A percentile compares a stretch with the other conserved stretches of the same genome.
Conservation (phyloP, 192 early-diverging fungal species). For the Backusella macrospora region DNA sequence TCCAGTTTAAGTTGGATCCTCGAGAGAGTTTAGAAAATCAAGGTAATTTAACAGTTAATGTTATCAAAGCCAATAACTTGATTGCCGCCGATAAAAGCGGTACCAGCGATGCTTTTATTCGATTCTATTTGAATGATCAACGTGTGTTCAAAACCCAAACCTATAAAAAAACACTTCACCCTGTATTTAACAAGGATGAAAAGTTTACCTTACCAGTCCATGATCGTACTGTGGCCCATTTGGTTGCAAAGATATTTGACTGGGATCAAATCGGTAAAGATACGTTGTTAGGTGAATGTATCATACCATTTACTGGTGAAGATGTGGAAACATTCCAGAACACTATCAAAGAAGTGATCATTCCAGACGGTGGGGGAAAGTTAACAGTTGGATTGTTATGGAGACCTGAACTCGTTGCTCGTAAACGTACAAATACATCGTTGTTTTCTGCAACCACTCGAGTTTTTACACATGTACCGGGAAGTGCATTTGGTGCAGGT, state of each 20-base stretch:
- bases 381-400: conserved; percentile 58
- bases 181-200: conserved; percentile 69
- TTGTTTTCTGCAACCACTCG: conserved; percentile 36
- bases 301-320: conserved; percentile 50
- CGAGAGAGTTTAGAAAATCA: conserved; percentile 59
- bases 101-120: conserved; percentile 71
- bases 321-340: conserved; percentile 28
- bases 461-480: conserved; percentile 55
- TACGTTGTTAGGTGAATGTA: conserved; percentile 56
- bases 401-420: conserved; percentile 49
- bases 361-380: neutral
- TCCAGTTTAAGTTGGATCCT: conserved; percentile 47
- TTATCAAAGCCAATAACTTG: conserved; percentile 59
- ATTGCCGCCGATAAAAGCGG: conserved; percentile 74
- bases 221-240: conserved; percentile 52
- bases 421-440: conserved; percentile 34
- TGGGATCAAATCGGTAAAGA: conserved; percentile 76
- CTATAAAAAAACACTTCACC: conserved; percentile 73
- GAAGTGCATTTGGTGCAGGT: conserved; percentile 59
- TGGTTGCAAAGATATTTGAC: conserved; percentile 74
- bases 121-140: conserved; percentile 64
- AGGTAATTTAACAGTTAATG: conserved; percentile 65
- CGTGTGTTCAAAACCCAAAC: conserved; percentile 70
- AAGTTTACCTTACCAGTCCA: conserved; percentile 58
- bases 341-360: conserved; percentile 21